Evolutionary conservation across 371 early-diverging fungal species (phyloP), one percentile per base, ranked within the genome.

Genomic region (Mortierella sp.): DNA sequence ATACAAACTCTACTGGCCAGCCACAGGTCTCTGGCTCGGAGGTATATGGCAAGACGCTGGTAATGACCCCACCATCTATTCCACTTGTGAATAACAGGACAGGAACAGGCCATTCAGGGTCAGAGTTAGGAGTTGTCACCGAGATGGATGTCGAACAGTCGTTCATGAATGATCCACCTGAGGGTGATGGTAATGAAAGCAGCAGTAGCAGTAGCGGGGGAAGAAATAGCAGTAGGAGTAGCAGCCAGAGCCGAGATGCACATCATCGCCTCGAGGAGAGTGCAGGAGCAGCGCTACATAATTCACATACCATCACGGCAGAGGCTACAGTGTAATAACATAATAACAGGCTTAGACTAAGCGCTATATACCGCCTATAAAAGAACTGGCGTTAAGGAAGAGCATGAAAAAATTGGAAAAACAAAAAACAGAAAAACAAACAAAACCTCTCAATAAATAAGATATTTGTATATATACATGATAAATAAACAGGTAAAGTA

Each of bases 21-120:
- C 13, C 19, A 4, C 70, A 47, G 61, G 48, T 43, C 55, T 38
- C 47, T 22, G 52, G 65, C 6, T 32, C 63, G 4, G 79, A 79
- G 11, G 74, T 79, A 28, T 79, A 70, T 58, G 71, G 79, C 38
- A 79, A 79, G 58, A 79, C 79, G 1, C 16, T 79, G 32, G 74
- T 74, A 8, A 70, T 74, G 64, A 60, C 78, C 16, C 66, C 79
- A 15, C 74, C 67, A 8, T 19, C 70, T 0, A 47, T 70, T 28
- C 36, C 41, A 38, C 57, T 70, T 9, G 21, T 58, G 21, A 68
- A 63, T 36, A 21, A 57, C n/a, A 38, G 79, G 15, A 66, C 65
- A 1, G 67, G 58, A 11, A 69, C 69, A 15, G 45, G 65, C 16
- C 63, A 63, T 36, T 65, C 70, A 2, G 75, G 72, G 1, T 77